Conservation (phyloP, 805 yeast genomes). For the Blastobotrys parvus region DNA sequence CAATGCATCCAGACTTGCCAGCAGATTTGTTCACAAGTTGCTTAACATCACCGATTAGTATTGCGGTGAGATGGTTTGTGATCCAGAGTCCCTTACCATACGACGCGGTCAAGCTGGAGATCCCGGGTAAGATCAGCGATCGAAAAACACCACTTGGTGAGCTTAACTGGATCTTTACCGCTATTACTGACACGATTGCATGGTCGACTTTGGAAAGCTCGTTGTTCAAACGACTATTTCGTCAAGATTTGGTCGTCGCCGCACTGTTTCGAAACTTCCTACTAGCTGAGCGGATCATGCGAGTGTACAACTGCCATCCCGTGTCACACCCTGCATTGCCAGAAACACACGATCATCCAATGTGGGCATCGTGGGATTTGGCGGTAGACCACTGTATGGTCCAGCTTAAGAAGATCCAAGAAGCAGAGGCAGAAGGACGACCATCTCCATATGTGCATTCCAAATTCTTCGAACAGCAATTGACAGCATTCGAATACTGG, state of each 20-base stretch:
- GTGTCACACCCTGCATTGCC: conserved; percentile 91
- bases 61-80: conserved; percentile 84
- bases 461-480: conserved; percentile 89
- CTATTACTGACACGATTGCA: conserved; percentile 95
- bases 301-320: conserved; percentile 87
- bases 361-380: conserved; percentile 98
- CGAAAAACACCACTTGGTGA: conserved; percentile 94
- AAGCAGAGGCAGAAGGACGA: conserved; percentile 27
- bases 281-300: conserved; percentile 89
- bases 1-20: conserved; percentile 90
- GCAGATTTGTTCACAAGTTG: conserved; percentile 96
- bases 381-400: conserved; percentile 91
- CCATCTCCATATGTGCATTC: conserved; percentile 70
- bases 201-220: conserved; percentile 90
- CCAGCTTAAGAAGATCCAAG: conserved; percentile 30
- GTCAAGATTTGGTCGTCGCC: conserved; percentile 96
- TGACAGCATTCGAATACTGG: conserved; percentile 96
- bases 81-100: conserved; percentile 46
- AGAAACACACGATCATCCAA: conserved; percentile 69
- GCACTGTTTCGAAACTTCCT: conserved; percentile 89
- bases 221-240: conserved; percentile 76
- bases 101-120: conserved; percentile 39
- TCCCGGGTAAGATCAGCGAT: conserved; percentile 88
- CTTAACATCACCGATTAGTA: conserved; percentile 90
- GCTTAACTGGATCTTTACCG: conserved; percentile 94